Percentiles rank a stretch among this genome's conserved stretches.
Conservation (phyloP, 805 yeast genomes). For the Candida multigemmis region DNA sequence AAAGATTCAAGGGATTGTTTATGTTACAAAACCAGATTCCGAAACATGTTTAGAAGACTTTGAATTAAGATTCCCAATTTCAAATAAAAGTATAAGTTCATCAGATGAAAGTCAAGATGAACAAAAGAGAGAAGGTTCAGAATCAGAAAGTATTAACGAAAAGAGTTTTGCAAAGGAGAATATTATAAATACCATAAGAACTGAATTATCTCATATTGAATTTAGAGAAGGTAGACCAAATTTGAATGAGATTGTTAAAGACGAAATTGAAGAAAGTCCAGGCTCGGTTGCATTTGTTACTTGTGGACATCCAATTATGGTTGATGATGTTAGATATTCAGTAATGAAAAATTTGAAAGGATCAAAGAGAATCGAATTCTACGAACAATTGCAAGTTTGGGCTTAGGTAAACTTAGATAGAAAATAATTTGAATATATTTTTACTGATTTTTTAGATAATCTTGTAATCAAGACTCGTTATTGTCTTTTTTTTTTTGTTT, state of each 20-base stretch:
- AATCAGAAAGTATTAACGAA: conserved; percentile 1
- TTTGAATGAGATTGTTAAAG: conserved; percentile 24
- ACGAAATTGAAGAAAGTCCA: conserved; percentile 23
- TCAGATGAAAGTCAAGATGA: too few relatives aligned
- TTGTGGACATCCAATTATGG: conserved; percentile 58
- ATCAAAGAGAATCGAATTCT: conserved; percentile 51
- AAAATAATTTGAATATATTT: neutral
- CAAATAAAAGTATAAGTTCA: too few relatives aligned
- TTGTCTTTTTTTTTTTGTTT: neutral
- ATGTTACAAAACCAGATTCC: conserved; percentile 17
- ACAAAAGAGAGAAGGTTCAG: neutral
- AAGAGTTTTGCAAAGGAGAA: neutral
- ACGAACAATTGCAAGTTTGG: conserved; percentile 75
- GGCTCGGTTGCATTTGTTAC: conserved; percentile 44
- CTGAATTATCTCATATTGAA: conserved; percentile 20
- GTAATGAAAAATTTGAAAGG: conserved; percentile 30
- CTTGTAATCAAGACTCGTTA: neutral
- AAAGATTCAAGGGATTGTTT: conserved; percentile 20
- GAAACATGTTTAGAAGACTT: conserved; percentile 4
- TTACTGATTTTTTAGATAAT: neutral
- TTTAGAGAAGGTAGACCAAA: conserved; percentile 43
- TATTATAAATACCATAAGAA: conserved; percentile 5
- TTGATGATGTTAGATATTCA: conserved; percentile 44
- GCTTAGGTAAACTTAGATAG: conserved; percentile 9
- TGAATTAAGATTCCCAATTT: conserved; percentile 7